phyloP scores from a whole-genome alignment of 495 filamentous ascomycete species.

The Lichenothelia convexa region DNA sequence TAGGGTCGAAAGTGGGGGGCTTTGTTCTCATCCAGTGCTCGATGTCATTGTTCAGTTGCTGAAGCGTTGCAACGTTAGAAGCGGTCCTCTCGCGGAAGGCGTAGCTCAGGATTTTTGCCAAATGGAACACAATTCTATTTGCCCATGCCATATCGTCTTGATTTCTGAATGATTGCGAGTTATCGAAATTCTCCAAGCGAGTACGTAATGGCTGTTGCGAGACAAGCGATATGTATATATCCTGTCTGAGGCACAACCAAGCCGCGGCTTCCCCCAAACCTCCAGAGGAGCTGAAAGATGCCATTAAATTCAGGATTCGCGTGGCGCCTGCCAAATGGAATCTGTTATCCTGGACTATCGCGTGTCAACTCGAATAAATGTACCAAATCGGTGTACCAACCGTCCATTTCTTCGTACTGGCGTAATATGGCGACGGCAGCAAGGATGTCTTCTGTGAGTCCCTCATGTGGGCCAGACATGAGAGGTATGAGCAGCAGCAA shows the following conservation, averaged over 20 bases:
- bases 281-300: conserved; percentile 4
- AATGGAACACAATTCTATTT: conserved; percentile 8
- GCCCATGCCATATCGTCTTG: conserved; percentile 6
- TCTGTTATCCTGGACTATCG: background rate
- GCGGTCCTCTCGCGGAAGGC: no score
- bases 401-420: background rate
- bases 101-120: conserved; percentile 6
- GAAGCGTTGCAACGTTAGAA: no score
- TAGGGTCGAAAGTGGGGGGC: no score
- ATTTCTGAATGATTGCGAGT: conserved; percentile 3
- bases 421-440: background rate
- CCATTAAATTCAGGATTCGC: conserved; percentile 7
- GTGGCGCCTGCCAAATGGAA: conserved; percentile 7
- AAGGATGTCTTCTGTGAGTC: background rate
- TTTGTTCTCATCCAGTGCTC: no score
- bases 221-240: conserved; percentile 8
- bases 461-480: background rate
- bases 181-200: conserved; percentile 4
- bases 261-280: conserved; percentile 4
- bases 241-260: conserved; percentile 7
- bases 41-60: no score
- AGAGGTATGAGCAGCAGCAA: background rate
- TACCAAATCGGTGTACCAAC: background rate
- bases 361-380: background rate
- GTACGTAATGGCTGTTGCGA: conserved; percentile 6